A percentile compares a stretch with the other conserved stretches of the same genome.
These are phyloP conservation scores for Paramecium biaurelia DNA, from an alignment of 73 alveolate species.

Conservation along the genomic window DNA sequence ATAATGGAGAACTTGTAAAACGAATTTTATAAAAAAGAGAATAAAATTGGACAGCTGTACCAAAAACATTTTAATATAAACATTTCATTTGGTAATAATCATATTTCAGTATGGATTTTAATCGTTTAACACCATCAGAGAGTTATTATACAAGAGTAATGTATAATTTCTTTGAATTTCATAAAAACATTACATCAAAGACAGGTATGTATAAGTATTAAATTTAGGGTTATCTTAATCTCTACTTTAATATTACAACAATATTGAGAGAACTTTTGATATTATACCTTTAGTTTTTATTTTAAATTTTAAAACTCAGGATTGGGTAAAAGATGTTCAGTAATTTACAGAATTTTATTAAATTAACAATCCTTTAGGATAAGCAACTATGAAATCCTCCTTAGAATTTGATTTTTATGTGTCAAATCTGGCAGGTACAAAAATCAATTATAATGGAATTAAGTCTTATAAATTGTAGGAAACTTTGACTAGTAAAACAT, in stretches of 20 bases:
- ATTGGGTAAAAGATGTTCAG: conserved; percentile 41
- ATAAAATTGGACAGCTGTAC: conserved; percentile 47
- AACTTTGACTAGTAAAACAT: background rate
- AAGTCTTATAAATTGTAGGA: conserved; percentile 34
- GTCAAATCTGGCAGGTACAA: background rate
- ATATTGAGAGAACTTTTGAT: conserved; percentile 78
- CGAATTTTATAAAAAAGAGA: conserved; percentile 40
- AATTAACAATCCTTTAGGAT: background rate
- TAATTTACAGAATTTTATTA: conserved; percentile 52
- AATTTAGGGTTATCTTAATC: conserved; percentile 58
- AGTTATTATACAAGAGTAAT: background rate
- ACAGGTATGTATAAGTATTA: background rate
- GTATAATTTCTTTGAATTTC: conserved; percentile 62
- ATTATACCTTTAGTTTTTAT: conserved; percentile 85
- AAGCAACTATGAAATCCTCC: background rate
- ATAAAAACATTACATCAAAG: conserved; percentile 47
- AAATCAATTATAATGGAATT: conserved; percentile 32
- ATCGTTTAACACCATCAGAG: conserved; percentile 3
- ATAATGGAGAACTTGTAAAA: conserved; percentile 49
- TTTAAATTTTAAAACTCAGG: conserved; percentile 70
- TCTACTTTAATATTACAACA: conserved; percentile 73
- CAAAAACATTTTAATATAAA: conserved; percentile 33
- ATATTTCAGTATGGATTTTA: conserved; percentile 34
- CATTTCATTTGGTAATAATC: conserved; percentile 57
- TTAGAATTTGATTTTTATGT: background rate